Evolutionary conservation across 2,329 filamentous ascomycete genomes (phyloP), one percentile per base, ranked within the genome.

Genomic region (Penicillium hordei): DNA sequence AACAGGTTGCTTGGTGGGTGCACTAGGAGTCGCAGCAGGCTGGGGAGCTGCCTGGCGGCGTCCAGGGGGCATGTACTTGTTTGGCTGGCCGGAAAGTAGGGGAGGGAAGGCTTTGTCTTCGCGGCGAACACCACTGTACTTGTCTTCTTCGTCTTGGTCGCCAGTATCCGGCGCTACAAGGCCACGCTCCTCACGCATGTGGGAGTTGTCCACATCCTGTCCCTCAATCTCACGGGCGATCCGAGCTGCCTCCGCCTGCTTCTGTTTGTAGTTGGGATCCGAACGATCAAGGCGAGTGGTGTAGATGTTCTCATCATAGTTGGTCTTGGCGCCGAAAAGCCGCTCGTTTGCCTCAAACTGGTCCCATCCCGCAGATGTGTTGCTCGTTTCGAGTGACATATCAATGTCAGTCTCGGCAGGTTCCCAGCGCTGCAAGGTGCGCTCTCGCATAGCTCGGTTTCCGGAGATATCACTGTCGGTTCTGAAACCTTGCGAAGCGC

Each of bases 221-320:
- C 84, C 82, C 75, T 97, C 91, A 66, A 99, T 99, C 74, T 97
- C 93, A 59, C 90, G 86, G 23, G 92, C 94, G 70, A 93, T 90
- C 65, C 83, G 88, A 23, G 93, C 91, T 2, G 93, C 94, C 36
- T 87, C 84, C 4, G 89, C 91, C 67, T 89, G 82, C 63, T 88
- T 86, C 73, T 91, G 86, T 62, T 85, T 87, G 75, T 95, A 97
- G 53, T 89, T 82, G 1, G 94, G 93, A 67, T 96, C 87, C 62
- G 77, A 89, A 69, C 87, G 91, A 75, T 99, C 86, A 70, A 99
- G 95, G 40, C 85, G 79, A 10, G 94, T 99, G 1, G 94, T 99
- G 78, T 99, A 99, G 43, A 94, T 86, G 66, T 90, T 92, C 76
- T 97, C 94, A 70, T 97, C 87, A 72, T 97, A 99, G 68, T 92